Percentiles rank a stretch among this genome's conserved stretches.
These are phyloP conservation scores for Colletotrichum acutatum DNA, from an alignment of 2,329 filamentous ascomycete species.

Conservation along the genomic window DNA sequence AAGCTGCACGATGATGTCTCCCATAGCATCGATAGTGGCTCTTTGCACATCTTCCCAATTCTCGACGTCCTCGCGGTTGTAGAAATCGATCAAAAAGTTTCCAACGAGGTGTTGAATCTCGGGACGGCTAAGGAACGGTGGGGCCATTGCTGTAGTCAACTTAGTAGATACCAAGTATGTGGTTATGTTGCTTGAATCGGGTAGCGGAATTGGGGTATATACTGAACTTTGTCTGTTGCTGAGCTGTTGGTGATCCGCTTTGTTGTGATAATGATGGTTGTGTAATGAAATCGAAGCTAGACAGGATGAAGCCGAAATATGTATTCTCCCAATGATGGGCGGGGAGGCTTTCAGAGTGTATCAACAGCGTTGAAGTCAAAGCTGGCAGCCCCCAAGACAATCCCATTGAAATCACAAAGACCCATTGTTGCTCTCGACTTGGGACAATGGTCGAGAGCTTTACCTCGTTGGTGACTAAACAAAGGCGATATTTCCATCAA, in stretches of 20 bases:
- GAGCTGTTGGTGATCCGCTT: not conserved
- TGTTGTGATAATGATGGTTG: not conserved
- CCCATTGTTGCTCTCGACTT: not conserved
- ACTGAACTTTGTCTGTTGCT: not conserved
- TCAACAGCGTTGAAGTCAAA: not conserved
- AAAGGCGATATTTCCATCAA: not conserved
- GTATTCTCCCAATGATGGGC: not conserved
- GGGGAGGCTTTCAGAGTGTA: not conserved
- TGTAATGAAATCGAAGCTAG: not conserved
- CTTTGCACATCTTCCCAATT: not conserved
- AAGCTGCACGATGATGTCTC: not conserved
- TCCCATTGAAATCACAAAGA: not conserved
- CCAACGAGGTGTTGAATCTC: not conserved
- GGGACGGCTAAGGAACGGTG: not conserved
- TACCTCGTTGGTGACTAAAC: not conserved
- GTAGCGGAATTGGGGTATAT: not conserved
- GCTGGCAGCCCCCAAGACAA: not conserved
- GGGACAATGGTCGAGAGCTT: not conserved
- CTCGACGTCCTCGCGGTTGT: not conserved
- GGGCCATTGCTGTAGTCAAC: not conserved
- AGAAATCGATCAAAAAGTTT: not conserved
- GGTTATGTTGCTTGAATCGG: not conserved
- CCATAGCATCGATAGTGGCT: not conserved
- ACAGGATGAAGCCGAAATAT: not conserved
- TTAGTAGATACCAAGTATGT: not conserved